Base-by-base conservation (phyloP, 768 basidiomycete genomes). In the Leccinum fibrillosum region DNA sequence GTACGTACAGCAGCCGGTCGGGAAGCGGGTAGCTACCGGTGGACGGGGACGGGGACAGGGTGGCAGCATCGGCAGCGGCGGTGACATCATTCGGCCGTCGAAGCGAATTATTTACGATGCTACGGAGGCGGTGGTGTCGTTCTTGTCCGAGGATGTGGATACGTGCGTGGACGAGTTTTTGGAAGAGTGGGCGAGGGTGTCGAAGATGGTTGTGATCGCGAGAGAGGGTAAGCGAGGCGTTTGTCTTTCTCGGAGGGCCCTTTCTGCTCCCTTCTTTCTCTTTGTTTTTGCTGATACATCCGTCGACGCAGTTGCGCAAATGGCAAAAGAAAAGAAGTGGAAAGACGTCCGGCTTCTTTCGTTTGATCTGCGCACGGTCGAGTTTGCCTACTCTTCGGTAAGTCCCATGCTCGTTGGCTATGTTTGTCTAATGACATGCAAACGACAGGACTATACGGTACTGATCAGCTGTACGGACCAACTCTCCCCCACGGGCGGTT, bases 121-220 rank as follows among this genome's bases (percentile, higher is more conserved):
- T 10, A 83, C 81, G 25, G 89, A 92, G 62, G 94, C 92, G 13
- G 83, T 97, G 13, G 91, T 96, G 7, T 92, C 89, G 0, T 95
- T 97, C 72, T 75, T 92, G 35, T 92, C 91, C 2, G 89, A 91
- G 63, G 83, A 94, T 66, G 88, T 95, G 62, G 84, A 93, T 62
- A 86, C 86, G 8, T 95, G 93, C 66, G 91, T 97, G 19, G 89
- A 90, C 58, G 89, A 93, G 64, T 94, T 97, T 69, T 74, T 92
- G 63, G 90, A 94, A 67, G 93, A 94, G 72, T 96, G 94, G 92
- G 90, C 91, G 42, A 79, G 89, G 48, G 90, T 96, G 30, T 92
- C 91, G 19, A 95, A 94, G 74, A 93, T 94, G 82, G 91, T 94
- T 12, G 90, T 94, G 26, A 93, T 96, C 55, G 94, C 93, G 12